Evolutionary conservation across 2,329 filamentous ascomycete genomes (phyloP).

Genomic region (Aspergillus fischeri): DNA sequence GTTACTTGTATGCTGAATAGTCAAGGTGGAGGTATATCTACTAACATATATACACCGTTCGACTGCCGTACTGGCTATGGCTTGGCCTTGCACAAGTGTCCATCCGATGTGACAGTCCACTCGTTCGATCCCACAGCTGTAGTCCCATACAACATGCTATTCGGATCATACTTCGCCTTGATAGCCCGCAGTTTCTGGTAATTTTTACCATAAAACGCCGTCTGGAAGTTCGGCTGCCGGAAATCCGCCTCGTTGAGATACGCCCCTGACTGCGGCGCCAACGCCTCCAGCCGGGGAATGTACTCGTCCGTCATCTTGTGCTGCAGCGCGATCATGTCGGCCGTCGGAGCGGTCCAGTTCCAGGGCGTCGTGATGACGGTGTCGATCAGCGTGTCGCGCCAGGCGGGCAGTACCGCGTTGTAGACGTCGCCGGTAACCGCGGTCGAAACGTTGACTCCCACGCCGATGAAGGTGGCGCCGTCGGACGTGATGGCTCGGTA

Average conservation of each 20-base stretch:
- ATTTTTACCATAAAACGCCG: slow-evolving; percentile 42
- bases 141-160: slow-evolving; percentile 37
- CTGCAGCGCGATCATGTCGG: slow-evolving; percentile 33
- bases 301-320: slow-evolving; percentile 37
- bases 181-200: slow-evolving; percentile 33
- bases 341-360: slow-evolving; percentile 30
- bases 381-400: slow-evolving; percentile 42
- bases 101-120: slow-evolving; percentile 39
- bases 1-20: no score
- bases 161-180: slow-evolving; percentile 42
- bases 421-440: slow-evolving; percentile 37
- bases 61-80: no score
- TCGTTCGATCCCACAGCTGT: slow-evolving; percentile 51
- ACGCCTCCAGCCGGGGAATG: slow-evolving; percentile 32
- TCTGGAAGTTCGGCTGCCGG: slow-evolving; percentile 38
- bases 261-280: slow-evolving; percentile 35
- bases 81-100: slow-evolving; percentile 32
- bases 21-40: no score
- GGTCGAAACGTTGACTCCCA: slow-evolving; percentile 37
- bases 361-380: slow-evolving; percentile 34
- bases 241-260: slow-evolving; percentile 45
- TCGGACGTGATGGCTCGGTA: slow-evolving; percentile 33
- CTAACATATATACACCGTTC: no score
- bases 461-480: slow-evolving; percentile 33
- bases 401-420: slow-evolving; percentile 42